A percentile compares a stretch with the other conserved stretches of the same genome.
Evolutionary conservation across 768 basidiomycete species (phyloP).

Genomic region (Xerocomus brunneocitrinus): DNA sequence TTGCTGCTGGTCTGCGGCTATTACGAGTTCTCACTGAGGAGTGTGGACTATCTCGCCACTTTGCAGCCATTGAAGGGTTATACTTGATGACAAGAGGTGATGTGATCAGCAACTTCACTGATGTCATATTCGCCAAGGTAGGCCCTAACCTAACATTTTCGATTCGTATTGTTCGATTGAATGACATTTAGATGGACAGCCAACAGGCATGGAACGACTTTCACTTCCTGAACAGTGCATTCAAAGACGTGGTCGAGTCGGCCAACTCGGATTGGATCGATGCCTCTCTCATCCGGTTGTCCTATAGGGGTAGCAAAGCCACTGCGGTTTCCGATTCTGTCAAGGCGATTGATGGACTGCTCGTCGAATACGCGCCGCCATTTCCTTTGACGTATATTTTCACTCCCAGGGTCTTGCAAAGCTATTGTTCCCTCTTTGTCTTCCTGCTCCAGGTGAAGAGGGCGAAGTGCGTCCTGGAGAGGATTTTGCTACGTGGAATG

Average conservation of each 20-base stretch:
- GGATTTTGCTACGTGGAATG: slow-evolving; percentile 60
- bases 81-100: slow-evolving; percentile 79
- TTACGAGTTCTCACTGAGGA: slow-evolving; percentile 60
- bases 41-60: slow-evolving; percentile 60
- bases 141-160: slow-evolving; percentile 9
- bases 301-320: slow-evolving; percentile 52
- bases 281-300: slow-evolving; percentile 64
- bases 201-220: slow-evolving; percentile 72
- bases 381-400: slow-evolving; percentile 82
- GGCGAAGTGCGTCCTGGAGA: slow-evolving; percentile 67
- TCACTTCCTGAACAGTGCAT: slow-evolving; percentile 78
- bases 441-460: slow-evolving; percentile 71
- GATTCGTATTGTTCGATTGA: not conserved
- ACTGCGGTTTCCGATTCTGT: slow-evolving; percentile 50
- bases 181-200: slow-evolving; percentile 59
- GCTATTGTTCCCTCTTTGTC: slow-evolving; percentile 64
- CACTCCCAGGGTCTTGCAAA: slow-evolving; percentile 47
- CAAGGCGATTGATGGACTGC: slow-evolving; percentile 59
- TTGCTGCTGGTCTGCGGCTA: slow-evolving; percentile 46
- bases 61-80: slow-evolving; percentile 60
- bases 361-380: slow-evolving; percentile 75
- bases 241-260: slow-evolving; percentile 59
- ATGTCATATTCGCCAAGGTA: slow-evolving; percentile 72
- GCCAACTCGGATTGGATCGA: slow-evolving; percentile 56
- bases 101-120: slow-evolving; percentile 66